Percentiles rank a stretch among this genome's conserved stretches.
These are phyloP conservation scores for Cicer bijugum DNA, from an alignment of 306 rosid genomes.

Conservation along the genomic window DNA sequence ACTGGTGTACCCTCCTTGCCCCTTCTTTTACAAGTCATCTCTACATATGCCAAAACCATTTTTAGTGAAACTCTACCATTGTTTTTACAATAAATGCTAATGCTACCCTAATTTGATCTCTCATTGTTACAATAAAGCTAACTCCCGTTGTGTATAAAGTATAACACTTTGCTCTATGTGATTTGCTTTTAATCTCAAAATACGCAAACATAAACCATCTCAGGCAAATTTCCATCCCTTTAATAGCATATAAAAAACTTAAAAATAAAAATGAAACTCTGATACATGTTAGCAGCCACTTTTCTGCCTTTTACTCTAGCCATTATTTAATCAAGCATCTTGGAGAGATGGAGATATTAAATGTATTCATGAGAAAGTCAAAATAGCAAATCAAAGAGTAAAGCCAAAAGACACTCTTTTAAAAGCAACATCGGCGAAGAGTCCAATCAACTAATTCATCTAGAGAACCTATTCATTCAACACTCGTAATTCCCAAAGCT, in stretches of 20 bases:
- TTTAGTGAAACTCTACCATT: neutral
- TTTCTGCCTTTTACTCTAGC: neutral
- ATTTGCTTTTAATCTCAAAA: neutral
- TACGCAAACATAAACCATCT: neutral
- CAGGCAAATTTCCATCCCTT: neutral
- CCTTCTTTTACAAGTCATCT: neutral
- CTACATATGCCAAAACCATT: neutral
- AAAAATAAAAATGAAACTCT: neutral
- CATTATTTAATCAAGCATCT: neutral
- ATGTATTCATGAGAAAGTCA: neutral
- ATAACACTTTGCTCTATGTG: neutral
- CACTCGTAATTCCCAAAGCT: too few relatives aligned
- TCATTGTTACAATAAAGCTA: too few relatives aligned
- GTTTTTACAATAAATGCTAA: neutral
- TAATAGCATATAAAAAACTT: neutral
- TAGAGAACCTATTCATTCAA: too few relatives aligned
- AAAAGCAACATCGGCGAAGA: neutral
- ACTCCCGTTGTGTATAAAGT: neutral
- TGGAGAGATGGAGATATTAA: neutral
- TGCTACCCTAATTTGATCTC: too few relatives aligned
- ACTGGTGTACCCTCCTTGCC: neutral
- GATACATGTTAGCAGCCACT: neutral
- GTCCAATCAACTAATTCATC: neutral
- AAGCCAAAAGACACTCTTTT: neutral
- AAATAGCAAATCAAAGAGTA: neutral